phyloP scores from a whole-genome alignment of 345 rosid genomes.

The Rhodamnia rubescens region DNA sequence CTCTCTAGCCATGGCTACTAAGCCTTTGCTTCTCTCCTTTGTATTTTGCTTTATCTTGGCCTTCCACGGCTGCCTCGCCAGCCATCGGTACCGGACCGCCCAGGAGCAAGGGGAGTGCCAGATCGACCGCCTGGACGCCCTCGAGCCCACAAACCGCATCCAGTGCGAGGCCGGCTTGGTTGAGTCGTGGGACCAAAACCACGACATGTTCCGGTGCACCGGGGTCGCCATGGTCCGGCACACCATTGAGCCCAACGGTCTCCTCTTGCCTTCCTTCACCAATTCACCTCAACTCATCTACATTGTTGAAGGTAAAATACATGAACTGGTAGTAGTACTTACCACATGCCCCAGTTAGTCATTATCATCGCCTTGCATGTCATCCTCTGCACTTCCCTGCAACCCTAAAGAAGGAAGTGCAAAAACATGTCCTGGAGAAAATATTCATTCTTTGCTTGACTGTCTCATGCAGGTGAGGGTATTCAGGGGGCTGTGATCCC shows the following conservation, averaged over 20 bases:
- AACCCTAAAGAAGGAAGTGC: neutral
- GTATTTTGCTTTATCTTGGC: conserved; percentile 22
- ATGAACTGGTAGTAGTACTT: neutral
- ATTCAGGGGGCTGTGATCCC: conserved; percentile 28
- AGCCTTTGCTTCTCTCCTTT: conserved; percentile 1
- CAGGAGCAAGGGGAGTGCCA: conserved; percentile 32
- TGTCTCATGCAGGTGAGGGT: conserved; percentile 26
- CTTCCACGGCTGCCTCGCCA: conserved; percentile 21
- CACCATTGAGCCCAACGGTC: conserved; percentile 41
- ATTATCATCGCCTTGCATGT: neutral
- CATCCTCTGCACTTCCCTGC: neutral
- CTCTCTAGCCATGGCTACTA: neutral
- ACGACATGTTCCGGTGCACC: conserved; percentile 49
- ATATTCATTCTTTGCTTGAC: neutral
- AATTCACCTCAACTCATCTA: conserved; percentile 35
- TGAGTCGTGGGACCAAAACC: conserved; percentile 45
- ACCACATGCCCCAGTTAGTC: neutral
- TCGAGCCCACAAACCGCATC: conserved; percentile 33
- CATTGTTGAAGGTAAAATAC: conserved; percentile 15
- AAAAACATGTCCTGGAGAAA: neutral
- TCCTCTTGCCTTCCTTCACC: conserved; percentile 34
- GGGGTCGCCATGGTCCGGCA: conserved; percentile 35
- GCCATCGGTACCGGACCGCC: neutral
- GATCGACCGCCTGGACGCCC: conserved; percentile 32
- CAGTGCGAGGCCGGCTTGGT: conserved; percentile 42